phyloP scores from a whole-genome alignment of 345 rosid genomes.

The Brassica nigra region DNA sequence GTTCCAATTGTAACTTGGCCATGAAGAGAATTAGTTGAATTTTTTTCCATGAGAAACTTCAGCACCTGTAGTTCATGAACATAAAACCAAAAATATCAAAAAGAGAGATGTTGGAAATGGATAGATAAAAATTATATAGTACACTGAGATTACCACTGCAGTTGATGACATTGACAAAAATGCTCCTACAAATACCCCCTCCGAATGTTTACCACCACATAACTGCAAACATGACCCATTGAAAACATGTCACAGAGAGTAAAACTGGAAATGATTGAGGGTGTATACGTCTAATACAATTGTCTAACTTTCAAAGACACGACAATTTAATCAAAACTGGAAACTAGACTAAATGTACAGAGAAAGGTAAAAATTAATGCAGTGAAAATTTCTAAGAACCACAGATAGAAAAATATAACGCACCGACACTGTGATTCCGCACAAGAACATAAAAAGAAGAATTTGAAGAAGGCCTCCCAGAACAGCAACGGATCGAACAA shows the following conservation, averaged over 20 bases:
- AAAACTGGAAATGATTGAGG: slow-evolving; percentile 1
- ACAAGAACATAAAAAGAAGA: slow-evolving; percentile 80
- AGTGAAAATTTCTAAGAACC: background rate
- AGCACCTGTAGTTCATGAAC: slow-evolving; percentile 53
- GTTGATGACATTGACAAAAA: slow-evolving; percentile 96
- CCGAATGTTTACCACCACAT: slow-evolving; percentile 82
- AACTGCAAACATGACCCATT: slow-evolving; percentile 58
- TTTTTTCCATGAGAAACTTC: slow-evolving; percentile 90
- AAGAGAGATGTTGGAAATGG: slow-evolving; percentile 7
- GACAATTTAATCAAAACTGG: background rate
- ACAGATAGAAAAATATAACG: slow-evolving; percentile 9
- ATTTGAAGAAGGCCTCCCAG: slow-evolving; percentile 88
- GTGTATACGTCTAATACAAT: background rate
- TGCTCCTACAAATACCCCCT: slow-evolving; percentile 89
- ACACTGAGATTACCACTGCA: slow-evolving; percentile 66
- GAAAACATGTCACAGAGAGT: slow-evolving; percentile 1
- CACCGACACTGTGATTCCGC: slow-evolving; percentile 81
- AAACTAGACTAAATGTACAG: background rate
- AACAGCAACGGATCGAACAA: slow-evolving; percentile 90
- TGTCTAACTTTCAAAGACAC: slow-evolving; percentile 3
- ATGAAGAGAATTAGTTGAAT: slow-evolving; percentile 67
- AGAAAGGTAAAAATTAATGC: background rate
- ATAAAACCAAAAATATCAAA: background rate
- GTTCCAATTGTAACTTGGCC: slow-evolving; percentile 89
- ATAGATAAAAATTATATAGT: slow-evolving; percentile 9